Conservation (phyloP, 148 eudicot species). For the Gaultheria prostrata region DNA sequence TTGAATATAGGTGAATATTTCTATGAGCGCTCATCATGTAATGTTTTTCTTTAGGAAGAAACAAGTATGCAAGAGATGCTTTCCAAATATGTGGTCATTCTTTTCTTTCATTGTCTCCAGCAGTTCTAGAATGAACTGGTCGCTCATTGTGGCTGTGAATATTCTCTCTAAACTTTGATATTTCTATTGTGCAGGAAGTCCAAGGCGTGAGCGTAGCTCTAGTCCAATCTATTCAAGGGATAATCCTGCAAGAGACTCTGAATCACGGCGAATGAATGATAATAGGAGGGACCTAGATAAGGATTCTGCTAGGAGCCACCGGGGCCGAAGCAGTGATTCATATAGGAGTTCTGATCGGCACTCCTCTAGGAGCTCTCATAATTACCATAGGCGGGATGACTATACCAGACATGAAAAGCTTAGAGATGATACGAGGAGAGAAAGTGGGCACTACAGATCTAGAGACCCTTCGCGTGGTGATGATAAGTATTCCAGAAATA, state of each 20-base stretch:
- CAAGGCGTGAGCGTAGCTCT: constrained; percentile 34
- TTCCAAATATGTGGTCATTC: background rate
- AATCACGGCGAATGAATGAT: constrained; percentile 44
- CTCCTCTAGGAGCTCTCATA: constrained; percentile 42
- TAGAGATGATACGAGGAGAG: constrained; percentile 51
- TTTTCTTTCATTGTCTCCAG: background rate
- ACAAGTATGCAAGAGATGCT: background rate
- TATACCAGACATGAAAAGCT: constrained; percentile 42
- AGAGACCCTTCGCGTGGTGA: constrained; percentile 49
- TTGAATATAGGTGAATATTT: background rate
- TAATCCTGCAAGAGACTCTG: constrained; percentile 28
- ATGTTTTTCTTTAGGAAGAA: background rate
- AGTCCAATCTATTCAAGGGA: constrained; percentile 41
- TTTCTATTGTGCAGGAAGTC: constrained; percentile 45
- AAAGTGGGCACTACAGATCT: constrained; percentile 46
- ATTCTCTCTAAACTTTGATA: constrained; percentile 7
- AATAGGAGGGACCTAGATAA: constrained; percentile 37
- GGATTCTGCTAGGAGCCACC: constrained; percentile 36
- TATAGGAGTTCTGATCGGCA: constrained; percentile 40
- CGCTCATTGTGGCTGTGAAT: background rate
- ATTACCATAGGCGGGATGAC: constrained; percentile 51
- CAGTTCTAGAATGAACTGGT: background rate
- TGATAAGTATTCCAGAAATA: constrained; percentile 54
- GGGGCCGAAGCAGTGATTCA: constrained; percentile 47
- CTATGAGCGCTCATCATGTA: too few relatives aligned